A percentile compares a stretch with the other conserved stretches of the same genome.
Conservation (phyloP, 345 rosid genomes). For the Luvunga scandens region DNA sequence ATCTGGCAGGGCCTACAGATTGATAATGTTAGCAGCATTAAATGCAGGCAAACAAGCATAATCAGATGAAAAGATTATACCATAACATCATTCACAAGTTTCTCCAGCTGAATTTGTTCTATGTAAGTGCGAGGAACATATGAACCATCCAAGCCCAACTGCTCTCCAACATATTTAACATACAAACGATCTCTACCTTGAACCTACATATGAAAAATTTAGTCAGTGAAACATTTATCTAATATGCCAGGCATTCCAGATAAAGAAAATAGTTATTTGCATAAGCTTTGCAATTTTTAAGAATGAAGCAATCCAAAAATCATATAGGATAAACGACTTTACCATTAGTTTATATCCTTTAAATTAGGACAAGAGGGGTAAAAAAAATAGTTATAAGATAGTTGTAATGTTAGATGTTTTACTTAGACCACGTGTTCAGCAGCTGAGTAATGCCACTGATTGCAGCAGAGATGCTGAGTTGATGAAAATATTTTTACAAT, state of each 20-base stretch:
- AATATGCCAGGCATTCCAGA: background rate
- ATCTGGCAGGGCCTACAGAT: conserved; percentile 86
- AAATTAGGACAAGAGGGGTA: background rate
- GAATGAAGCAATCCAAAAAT: background rate
- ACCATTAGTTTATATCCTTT: background rate
- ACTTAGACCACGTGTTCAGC: background rate
- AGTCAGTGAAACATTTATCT: conserved; percentile 1
- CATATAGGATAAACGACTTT: background rate
- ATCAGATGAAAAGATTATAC: conserved; percentile 40
- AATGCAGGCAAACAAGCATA: background rate
- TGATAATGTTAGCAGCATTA: conserved; percentile 28
- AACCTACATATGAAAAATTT: conserved; percentile 47
- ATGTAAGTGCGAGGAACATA: conserved; percentile 92
- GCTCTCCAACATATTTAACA: conserved; percentile 66
- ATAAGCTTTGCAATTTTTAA: background rate
- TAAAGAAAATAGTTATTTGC: background rate
- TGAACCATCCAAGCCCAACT: conserved; percentile 85
- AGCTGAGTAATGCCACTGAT: background rate
- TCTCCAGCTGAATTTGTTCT: conserved; percentile 96
- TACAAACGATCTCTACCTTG: conserved; percentile 92
- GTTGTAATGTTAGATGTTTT: background rate
- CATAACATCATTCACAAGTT: conserved; percentile 96
- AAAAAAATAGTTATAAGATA: background rate
- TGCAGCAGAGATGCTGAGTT: background rate
- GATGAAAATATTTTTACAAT: background rate